Evolutionary conservation across 257 asterid species (phyloP), one percentile per base, ranked within the genome.

Genomic region (Lantana camara): DNA sequence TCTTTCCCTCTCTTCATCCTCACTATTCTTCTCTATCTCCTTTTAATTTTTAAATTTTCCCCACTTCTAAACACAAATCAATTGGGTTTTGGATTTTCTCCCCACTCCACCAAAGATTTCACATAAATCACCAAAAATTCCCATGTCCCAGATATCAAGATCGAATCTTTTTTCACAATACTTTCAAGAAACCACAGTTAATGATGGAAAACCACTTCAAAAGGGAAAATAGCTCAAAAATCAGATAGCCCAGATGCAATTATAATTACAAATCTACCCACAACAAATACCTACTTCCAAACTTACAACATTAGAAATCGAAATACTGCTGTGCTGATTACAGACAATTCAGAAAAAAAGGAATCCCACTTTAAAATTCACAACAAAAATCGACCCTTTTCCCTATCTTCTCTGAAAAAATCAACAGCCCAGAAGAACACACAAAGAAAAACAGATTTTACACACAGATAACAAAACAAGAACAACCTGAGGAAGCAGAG

Each of bases 1-100:
- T 77, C 60, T 64, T 52, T 69, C 57, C 81, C 82, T 74, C 80
- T 81, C 77, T 70, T 78, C 90, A 87, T 82, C 72, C 71, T 66
- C 63, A 57, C 32, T 42, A 9, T 38, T 9, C 3, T 40, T 57
- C 40, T 9, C 63, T 27, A 50, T 40, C 24, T 22, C 74, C 63
- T 53, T 35, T 35, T 7, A 4, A 4, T 35, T 2, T 35, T 9
- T 7, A 1, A 4, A 4, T 35, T 35, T 35, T 35, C 7, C 7
- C 40, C 11, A 1, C 40, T 34, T 16, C 68, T 55, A 42, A 21
- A 32, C 55, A 27, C 48, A 16, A 24, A 48, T 1, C 49, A 68
- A 21, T 30, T n/a, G 41, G 30, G 51, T 12, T 32, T 19, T 45
- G 21, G 54, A 29, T 23, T 41, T 29, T 16, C 10, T 12, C 4